Evolutionary conservation across 2,329 filamentous ascomycete genomes (phyloP).

Genomic region (Pseudogymnoascus sp.): DNA sequence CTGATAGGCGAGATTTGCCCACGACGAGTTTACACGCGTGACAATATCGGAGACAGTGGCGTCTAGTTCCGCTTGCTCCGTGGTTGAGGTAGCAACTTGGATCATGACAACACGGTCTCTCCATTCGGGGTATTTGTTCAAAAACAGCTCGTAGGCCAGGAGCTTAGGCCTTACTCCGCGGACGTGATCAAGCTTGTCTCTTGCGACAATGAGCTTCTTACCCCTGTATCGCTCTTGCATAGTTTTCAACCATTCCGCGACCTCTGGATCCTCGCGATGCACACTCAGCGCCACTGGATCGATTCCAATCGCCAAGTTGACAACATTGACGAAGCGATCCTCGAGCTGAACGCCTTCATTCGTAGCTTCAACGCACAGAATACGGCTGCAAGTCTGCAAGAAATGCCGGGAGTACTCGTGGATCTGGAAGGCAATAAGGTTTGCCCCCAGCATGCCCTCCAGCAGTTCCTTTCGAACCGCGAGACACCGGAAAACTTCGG

Average conservation of each 20-base stretch:
- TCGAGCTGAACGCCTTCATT: constrained; percentile 83
- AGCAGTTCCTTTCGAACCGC: constrained; percentile 79
- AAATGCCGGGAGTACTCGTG: constrained; percentile 91
- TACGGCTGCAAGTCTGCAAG: constrained; percentile 85
- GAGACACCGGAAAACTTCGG: constrained; percentile 88
- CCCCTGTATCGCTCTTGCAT: constrained; percentile 78
- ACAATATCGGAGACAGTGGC: constrained; percentile 89
- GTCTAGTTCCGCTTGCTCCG: constrained; percentile 79
- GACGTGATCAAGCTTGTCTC: constrained; percentile 89
- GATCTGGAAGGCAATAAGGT: constrained; percentile 88
- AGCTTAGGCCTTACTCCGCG: constrained; percentile 91
- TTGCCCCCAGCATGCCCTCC: constrained; percentile 86
- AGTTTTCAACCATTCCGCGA: constrained; percentile 68
- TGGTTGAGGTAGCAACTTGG: constrained; percentile 85
- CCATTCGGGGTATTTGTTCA: constrained; percentile 90
- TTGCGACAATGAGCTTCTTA: constrained; percentile 84
- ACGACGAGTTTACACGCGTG: constrained; percentile 83
- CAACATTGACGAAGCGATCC: constrained; percentile 85
- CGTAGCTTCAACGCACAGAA: constrained; percentile 83
- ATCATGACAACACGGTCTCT: constrained; percentile 81
- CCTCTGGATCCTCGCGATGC: constrained; percentile 63
- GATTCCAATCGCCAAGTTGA: constrained; percentile 80
- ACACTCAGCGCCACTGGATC: constrained; percentile 68
- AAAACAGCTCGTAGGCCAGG: constrained; percentile 78
- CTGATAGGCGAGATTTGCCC: constrained; percentile 85